Percentiles rank a stretch among this genome's conserved stretches.
phyloP scores from a whole-genome alignment of 2,329 filamentous ascomycete genomes.

The Colletotrichum spaethianum region DNA sequence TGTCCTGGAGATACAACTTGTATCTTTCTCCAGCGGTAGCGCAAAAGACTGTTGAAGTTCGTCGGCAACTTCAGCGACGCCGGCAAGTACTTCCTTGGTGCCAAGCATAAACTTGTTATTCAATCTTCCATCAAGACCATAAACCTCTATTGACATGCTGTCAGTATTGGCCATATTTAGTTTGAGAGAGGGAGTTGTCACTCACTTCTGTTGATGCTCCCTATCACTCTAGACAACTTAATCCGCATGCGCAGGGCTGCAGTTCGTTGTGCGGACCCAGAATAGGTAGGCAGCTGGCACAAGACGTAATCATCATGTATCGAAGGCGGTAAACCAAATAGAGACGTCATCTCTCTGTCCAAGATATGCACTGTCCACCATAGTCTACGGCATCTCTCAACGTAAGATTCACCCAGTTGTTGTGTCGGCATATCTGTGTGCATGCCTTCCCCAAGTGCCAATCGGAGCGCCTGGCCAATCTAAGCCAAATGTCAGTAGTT shows the following conservation, averaged over 20 bases:
- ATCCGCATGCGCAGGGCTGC: constrained; percentile 52
- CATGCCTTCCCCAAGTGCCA: constrained; percentile 64
- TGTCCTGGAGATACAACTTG: constrained; percentile 52
- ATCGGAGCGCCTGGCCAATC: constrained; percentile 66
- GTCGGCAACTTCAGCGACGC: constrained; percentile 48
- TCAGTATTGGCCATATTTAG: rapidly evolving
- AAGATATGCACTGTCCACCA: constrained; percentile 70
- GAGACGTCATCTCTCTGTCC: constrained; percentile 66
- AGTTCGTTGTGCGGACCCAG: constrained; percentile 46
- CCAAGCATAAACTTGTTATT: constrained; percentile 50
- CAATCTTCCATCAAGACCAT: constrained; percentile 48
- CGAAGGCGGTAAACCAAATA: constrained; percentile 66
- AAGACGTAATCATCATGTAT: constrained; percentile 66
- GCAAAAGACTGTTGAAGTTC: constrained; percentile 50
- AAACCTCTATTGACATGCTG: constrained; percentile 45
- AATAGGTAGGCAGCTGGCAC: constrained; percentile 53
- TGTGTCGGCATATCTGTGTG: constrained; percentile 65
- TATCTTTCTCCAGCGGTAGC: constrained; percentile 46
- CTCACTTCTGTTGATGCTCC: constrained; percentile 50
- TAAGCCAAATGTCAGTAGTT: constrained; percentile 37
- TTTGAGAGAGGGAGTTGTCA: background rate
- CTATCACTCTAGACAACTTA: constrained; percentile 48
- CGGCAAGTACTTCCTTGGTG: constrained; percentile 49
- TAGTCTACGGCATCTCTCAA: constrained; percentile 62
- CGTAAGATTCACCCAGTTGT: constrained; percentile 55